Evolutionary conservation across 176 grass and related monocot genomes (phyloP).

Genomic region (Carex kokanica): DNA sequence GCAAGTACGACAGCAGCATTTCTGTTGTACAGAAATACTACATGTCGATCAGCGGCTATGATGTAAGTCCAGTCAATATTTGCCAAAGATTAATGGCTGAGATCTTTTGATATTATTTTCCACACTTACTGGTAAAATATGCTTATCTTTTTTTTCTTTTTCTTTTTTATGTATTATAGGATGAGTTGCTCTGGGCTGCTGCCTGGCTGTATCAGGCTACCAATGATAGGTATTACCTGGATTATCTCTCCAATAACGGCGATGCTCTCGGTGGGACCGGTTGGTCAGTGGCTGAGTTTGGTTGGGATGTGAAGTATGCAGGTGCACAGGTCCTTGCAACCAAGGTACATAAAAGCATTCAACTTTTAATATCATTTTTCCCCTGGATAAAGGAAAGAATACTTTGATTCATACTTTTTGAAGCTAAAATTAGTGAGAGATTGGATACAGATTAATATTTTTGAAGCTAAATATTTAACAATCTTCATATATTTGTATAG

Average conservation of each 20-base stretch:
- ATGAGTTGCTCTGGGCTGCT: slow-evolving; percentile 90
- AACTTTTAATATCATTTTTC: background rate
- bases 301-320: slow-evolving; percentile 90
- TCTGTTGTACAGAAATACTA: slow-evolving; percentile 49
- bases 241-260: slow-evolving; percentile 66
- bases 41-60: slow-evolving; percentile 63
- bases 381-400: background rate
- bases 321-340: slow-evolving; percentile 71
- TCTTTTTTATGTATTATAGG: slow-evolving; percentile 27
- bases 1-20: slow-evolving; percentile 84
- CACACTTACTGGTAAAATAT: background rate
- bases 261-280: slow-evolving; percentile 72
- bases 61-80: slow-evolving; percentile 26
- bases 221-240: slow-evolving; percentile 47
- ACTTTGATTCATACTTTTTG: background rate
- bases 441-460: background rate
- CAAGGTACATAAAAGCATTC: slow-evolving; percentile 24
- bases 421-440: background rate
- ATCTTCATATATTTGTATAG: slow-evolving; percentile 18
- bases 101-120: background rate
- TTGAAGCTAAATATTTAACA: background rate
- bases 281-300: slow-evolving; percentile 59
- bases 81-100: background rate
- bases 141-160: background rate
- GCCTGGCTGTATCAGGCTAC: slow-evolving; percentile 70